Conservation (phyloP, 371 early-diverging fungal genomes). For the Mucor sp. region DNA sequence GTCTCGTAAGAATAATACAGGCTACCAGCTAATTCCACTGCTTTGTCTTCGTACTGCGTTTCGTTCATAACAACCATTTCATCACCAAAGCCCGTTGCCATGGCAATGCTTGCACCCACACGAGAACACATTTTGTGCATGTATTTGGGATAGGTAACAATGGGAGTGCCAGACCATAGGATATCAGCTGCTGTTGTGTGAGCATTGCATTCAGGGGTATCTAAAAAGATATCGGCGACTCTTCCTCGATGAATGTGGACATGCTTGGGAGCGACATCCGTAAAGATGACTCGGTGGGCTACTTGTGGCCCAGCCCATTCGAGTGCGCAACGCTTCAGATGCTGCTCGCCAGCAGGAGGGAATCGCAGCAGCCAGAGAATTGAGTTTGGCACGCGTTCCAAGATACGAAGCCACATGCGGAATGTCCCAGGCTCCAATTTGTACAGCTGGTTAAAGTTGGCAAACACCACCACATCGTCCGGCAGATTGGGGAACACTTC, state of each 20-base stretch:
- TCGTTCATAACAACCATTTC: slow-evolving; percentile 82
- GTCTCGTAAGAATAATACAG: slow-evolving; percentile 55
- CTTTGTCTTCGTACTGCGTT: slow-evolving; percentile 78
- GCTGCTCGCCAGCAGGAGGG: slow-evolving; percentile 86
- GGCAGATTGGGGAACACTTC: slow-evolving; percentile 84
- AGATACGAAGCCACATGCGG: slow-evolving; percentile 81
- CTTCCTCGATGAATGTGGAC: slow-evolving; percentile 94
- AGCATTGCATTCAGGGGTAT: slow-evolving; percentile 94
- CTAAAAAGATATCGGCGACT: slow-evolving; percentile 89
- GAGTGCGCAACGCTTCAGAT: slow-evolving; percentile 71
- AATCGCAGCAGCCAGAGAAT: slow-evolving; percentile 91
- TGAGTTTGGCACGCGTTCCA: slow-evolving; percentile 79
- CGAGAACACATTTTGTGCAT: slow-evolving; percentile 90
- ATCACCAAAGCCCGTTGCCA: slow-evolving; percentile 83
- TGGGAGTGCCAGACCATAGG: slow-evolving; percentile 92
- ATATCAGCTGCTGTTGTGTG: slow-evolving; percentile 96
- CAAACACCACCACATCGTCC: slow-evolving; percentile 87
- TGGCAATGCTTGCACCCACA: slow-evolving; percentile 87
- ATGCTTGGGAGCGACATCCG: slow-evolving; percentile 91
- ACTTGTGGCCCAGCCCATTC: slow-evolving; percentile 80
- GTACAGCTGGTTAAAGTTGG: slow-evolving; percentile 95
- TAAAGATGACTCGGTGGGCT: slow-evolving; percentile 85
- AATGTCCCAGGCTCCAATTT: slow-evolving; percentile 87
- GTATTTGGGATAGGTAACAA: slow-evolving; percentile 89
- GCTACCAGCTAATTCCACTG: slow-evolving; percentile 68